Base-by-base conservation (phyloP, 305 asterid genomes). In the Fraxinus velutina region DNA sequence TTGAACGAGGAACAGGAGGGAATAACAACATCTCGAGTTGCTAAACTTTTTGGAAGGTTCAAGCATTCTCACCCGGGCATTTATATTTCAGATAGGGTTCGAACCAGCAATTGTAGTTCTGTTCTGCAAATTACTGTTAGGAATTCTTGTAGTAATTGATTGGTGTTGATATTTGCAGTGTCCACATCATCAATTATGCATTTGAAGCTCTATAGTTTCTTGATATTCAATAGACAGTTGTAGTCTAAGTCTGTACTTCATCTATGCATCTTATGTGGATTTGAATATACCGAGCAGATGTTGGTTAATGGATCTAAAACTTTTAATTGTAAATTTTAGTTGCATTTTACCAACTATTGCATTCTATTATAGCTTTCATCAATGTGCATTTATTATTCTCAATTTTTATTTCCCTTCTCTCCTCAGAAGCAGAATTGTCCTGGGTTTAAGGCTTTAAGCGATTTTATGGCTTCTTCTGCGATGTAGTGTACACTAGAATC, bases 61-160 rank as follows among this genome's bases (percentile, higher is more conserved):
- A 1, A 6, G 7, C 13, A 73, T 44, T 32, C 17, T 74, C 15
- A 19, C 47, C 24, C 15, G 5, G 77, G 30, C 52, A 19, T 55
- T 36, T 32, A 4, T 78, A 7, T 15, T 78, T 10, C 33, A 17
- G 75, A 39, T 84, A 83, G 88, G 66, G 83, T 64, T 72, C 87
- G 86, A 85, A 85, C 89, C 55, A 22, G 66, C 52, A 47, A 76
- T 74, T 80, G 84, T 88, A 85, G 75, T 44, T 77, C 80, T 76
- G 84, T 79, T 78, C 85, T 84, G 81, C 84, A 85, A 83, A 79
- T 74, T 83, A 85, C 88, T 73, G 72, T 60, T 84, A 86, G 86
- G 81, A 78, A 72, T 88, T 82, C 88, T 82, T 86, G 83, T 77
- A 86, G 85, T 79, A 82, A 80, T 86, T 82, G 78, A 86, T 64